phyloP scores from a whole-genome alignment of 352 stramenopile genomes.

The Globisporangium cederbergense region DNA sequence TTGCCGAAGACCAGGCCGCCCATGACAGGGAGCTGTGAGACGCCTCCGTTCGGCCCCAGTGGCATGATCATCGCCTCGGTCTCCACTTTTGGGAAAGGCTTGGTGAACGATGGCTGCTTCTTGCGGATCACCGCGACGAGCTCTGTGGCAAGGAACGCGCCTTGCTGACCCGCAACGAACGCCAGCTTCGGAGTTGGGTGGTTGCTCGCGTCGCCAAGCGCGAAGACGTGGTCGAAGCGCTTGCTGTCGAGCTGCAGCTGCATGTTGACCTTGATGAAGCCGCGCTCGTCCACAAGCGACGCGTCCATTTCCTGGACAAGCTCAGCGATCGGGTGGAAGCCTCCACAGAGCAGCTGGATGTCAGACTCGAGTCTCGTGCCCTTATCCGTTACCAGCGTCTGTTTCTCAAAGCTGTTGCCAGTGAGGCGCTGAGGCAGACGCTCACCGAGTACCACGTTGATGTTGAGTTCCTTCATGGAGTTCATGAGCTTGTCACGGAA shows the following conservation, averaged over 20 bases:
- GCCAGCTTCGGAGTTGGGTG: neutral
- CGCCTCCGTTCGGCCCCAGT: neutral
- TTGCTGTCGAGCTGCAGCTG: neutral
- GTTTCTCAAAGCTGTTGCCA: slow-evolving; percentile 27
- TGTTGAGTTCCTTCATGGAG: slow-evolving; percentile 29
- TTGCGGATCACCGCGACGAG: neutral
- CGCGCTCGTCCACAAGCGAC: neutral
- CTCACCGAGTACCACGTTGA: slow-evolving; percentile 56
- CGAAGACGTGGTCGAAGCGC: neutral
- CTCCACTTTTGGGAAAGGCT: neutral
- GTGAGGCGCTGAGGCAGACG: slow-evolving; percentile 33
- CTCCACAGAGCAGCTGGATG: slow-evolving; percentile 6
- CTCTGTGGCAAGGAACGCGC: neutral
- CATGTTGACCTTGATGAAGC: neutral
- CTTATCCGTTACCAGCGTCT: slow-evolving; percentile 36
- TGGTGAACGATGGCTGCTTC: neutral
- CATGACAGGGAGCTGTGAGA: neutral
- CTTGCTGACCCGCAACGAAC: neutral
- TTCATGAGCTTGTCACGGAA: slow-evolving; percentile 33
- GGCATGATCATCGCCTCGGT: neutral
- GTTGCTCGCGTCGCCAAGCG: neutral
- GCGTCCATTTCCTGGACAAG: neutral
- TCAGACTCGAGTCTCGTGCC: slow-evolving; percentile 40
- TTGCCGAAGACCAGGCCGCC: neutral
- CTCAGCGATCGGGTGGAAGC: neutral